A percentile compares a stretch with the other conserved stretches of the same genome.
phyloP scores from a whole-genome alignment of 352 stramenopile species.

The Phytophthora citrophthora region DNA sequence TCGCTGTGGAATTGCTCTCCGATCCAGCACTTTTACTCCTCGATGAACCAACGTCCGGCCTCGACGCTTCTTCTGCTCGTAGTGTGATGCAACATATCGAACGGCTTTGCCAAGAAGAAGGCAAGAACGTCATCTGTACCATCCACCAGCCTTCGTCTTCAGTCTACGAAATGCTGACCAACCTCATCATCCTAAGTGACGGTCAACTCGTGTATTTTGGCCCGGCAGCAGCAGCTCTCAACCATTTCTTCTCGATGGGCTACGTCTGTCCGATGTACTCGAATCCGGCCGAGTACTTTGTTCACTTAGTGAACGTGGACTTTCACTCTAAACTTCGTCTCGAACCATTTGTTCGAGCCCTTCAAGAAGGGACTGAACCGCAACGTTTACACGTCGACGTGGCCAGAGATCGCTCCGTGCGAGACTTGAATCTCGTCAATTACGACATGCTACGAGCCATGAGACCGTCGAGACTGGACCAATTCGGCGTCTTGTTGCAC shows the following conservation, averaged over 20 bases:
- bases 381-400: slow-evolving; percentile 42
- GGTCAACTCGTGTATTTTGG: slow-evolving; percentile 93
- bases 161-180: slow-evolving; percentile 73
- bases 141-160: slow-evolving; percentile 89
- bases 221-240: slow-evolving; percentile 52
- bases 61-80: slow-evolving; percentile 91
- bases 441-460: slow-evolving; percentile 45
- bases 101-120: slow-evolving; percentile 46
- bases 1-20: slow-evolving; percentile 93
- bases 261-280: slow-evolving; percentile 70
- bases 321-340: slow-evolving; percentile 46
- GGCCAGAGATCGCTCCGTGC: slow-evolving; percentile 33
- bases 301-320: slow-evolving; percentile 67
- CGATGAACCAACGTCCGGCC: slow-evolving; percentile 93
- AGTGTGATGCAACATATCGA: slow-evolving; percentile 87
- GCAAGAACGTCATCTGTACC: slow-evolving; percentile 79
- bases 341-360: slow-evolving; percentile 38
- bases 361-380: slow-evolving; percentile 34
- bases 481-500: slow-evolving; percentile 63
- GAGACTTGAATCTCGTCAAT: slow-evolving; percentile 29
- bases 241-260: slow-evolving; percentile 57
- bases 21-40: slow-evolving; percentile 96
- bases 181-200: slow-evolving; percentile 62
- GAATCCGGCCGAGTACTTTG: slow-evolving; percentile 74
- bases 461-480: slow-evolving; percentile 46